Evolutionary conservation across 106 monocot species (phyloP).

Genomic region (Narthecium ossifragum): DNA sequence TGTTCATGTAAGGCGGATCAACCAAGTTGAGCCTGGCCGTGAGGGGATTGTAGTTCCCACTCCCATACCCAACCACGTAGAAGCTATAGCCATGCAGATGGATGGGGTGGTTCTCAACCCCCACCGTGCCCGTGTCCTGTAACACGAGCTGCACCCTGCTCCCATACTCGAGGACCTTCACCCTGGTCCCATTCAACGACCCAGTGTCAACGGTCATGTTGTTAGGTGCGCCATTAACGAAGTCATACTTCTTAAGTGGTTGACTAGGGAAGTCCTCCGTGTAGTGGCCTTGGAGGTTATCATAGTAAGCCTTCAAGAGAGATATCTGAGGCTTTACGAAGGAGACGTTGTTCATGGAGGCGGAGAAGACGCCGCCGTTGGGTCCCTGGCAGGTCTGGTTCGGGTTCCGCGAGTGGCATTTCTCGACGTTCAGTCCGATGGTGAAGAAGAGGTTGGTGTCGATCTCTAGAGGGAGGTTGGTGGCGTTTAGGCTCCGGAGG

Average conservation of each 20-base stretch:
- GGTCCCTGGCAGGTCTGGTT: constrained; percentile 22
- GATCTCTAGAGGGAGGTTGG: constrained; percentile 21
- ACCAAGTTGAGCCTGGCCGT: constrained; percentile 28
- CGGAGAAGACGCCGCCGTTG: constrained; percentile 18
- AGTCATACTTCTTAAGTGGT: constrained; percentile 23
- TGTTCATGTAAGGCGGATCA: constrained; percentile 42
- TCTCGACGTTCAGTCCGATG: constrained; percentile 24
- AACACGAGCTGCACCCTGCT: constrained; percentile 25
- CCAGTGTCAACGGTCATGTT: constrained; percentile 15
- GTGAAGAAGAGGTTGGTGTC: constrained; percentile 27
- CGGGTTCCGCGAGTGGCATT: constrained; percentile 14
- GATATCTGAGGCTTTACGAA: constrained; percentile 22
- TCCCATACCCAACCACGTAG: constrained; percentile 37
- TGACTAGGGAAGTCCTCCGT: constrained; percentile 17
- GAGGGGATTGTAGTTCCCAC: constrained; percentile 28
- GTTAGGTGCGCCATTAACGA: constrained; percentile 31
- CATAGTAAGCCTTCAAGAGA: constrained; percentile 24
- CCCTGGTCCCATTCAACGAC: constrained; percentile 12
- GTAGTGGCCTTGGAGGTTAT: constrained; percentile 9
- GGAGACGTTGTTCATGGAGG: constrained; percentile 32
- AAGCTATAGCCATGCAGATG: constrained; percentile 47
- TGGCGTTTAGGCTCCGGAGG: constrained; percentile 24
- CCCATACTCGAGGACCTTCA: constrained; percentile 22
- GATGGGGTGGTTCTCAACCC: constrained; percentile 42
- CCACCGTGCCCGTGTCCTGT: constrained; percentile 33